Conservation (phyloP, 352 stramenopile species). For the Phytophthora crassamura region DNA sequence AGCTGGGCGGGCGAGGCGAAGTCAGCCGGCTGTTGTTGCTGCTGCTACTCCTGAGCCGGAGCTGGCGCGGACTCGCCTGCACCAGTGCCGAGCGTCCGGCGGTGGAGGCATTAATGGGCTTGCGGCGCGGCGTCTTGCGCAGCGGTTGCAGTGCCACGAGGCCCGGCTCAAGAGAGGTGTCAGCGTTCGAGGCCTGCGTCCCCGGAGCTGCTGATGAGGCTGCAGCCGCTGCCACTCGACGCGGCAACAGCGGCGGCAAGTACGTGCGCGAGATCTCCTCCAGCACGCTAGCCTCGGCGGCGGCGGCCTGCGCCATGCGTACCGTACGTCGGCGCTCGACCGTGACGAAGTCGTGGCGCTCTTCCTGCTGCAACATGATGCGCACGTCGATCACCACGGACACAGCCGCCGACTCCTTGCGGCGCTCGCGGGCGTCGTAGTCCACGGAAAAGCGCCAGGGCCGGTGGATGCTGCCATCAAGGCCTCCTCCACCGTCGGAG, state of each 20-base stretch:
- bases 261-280: slow-evolving; percentile 50
- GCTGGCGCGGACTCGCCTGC: slow-evolving; percentile 48
- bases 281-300: slow-evolving; percentile 40
- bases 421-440: slow-evolving; percentile 73
- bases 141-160: slow-evolving; percentile 27
- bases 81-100: slow-evolving; percentile 46
- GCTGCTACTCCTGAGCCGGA: slow-evolving; percentile 33
- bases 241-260: slow-evolving; percentile 43
- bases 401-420: slow-evolving; percentile 64
- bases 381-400: slow-evolving; percentile 71
- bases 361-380: slow-evolving; percentile 28
- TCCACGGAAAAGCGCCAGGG: slow-evolving; percentile 80
- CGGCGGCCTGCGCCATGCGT: slow-evolving; percentile 18
- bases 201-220: not conserved
- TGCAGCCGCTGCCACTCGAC: slow-evolving; percentile 8
- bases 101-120: slow-evolving; percentile 50
- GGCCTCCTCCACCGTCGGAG: not conserved
- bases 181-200: not conserved
- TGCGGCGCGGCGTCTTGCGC: slow-evolving; percentile 58
- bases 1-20: slow-evolving; percentile 15
- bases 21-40: slow-evolving; percentile 20
- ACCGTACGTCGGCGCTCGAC: slow-evolving; percentile 25
- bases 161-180: not conserved
- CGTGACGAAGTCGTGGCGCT: slow-evolving; percentile 33
- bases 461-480: slow-evolving; percentile 18